Evolutionary conservation across 2,329 filamentous ascomycete genomes (phyloP).

Genomic region (Geosmithia flava): DNA sequence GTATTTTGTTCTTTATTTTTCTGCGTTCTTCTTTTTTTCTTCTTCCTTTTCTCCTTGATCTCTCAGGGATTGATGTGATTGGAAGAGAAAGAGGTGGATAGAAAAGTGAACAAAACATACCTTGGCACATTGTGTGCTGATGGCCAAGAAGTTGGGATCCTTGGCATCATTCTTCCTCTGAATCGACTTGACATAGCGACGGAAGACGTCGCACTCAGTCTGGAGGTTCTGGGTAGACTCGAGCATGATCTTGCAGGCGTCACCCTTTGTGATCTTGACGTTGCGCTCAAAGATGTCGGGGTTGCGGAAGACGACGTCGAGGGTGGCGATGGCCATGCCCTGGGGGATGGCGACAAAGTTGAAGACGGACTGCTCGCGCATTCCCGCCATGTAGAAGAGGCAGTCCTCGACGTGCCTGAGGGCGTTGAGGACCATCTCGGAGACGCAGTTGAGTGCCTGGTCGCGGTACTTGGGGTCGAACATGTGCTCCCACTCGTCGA

Average conservation of each 20-base stretch:
- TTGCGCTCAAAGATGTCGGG: slow-evolving; percentile 74
- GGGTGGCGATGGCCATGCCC: slow-evolving; percentile 90
- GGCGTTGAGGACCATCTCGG: slow-evolving; percentile 89
- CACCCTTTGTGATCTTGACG: slow-evolving; percentile 92
- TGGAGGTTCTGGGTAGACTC: slow-evolving; percentile 85
- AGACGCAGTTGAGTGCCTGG: slow-evolving; percentile 71
- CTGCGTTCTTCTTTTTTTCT: too few species aligned
- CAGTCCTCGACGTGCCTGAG: slow-evolving; percentile 83
- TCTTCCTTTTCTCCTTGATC: too few species aligned
- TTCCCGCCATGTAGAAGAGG: slow-evolving; percentile 91
- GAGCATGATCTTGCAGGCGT: slow-evolving; percentile 83
- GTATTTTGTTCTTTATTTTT: background rate
- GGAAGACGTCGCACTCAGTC: slow-evolving; percentile 72
- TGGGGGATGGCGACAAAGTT: slow-evolving; percentile 98
- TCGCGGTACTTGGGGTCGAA: slow-evolving; percentile 71
- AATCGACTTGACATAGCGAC: slow-evolving; percentile 65
- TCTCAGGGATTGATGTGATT: too few species aligned
- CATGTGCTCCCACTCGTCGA: slow-evolving; percentile 78
- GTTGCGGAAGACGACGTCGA: slow-evolving; percentile 89
- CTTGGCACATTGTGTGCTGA: slow-evolving; percentile 82
- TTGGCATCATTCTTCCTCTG: slow-evolving; percentile 88
- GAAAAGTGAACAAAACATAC: slow-evolving; percentile 25
- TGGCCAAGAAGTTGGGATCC: slow-evolving; percentile 85
- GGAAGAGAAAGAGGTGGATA: too few species aligned
- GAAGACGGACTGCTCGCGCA: slow-evolving; percentile 94